These are phyloP conservation scores for Tetracladium marchalianum DNA, from an alignment of 495 filamentous ascomycete genomes.

Conservation along the genomic window DNA sequence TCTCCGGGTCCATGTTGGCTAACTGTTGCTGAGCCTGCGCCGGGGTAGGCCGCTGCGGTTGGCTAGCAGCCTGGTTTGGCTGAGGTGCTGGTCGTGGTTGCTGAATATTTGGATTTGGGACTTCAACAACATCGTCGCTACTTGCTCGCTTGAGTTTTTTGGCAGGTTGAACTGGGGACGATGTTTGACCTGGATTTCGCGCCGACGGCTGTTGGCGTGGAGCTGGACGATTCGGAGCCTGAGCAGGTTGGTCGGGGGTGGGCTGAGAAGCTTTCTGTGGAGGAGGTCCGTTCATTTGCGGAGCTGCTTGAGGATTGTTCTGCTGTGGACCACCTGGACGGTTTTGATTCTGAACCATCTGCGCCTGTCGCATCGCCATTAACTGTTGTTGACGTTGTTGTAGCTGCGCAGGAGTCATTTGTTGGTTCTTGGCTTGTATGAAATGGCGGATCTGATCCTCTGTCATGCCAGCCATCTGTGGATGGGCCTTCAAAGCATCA, in stretches of 20 bases:
- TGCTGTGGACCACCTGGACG: background rate
- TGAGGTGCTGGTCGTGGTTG: constrained; percentile 13
- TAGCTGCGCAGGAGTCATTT: constrained; percentile 17
- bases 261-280: background rate
- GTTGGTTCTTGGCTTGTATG: constrained; percentile 21
- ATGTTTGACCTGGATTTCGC: constrained; percentile 13
- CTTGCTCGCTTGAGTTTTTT: constrained; percentile 47
- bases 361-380: constrained; percentile 17
- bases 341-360: constrained; percentile 10
- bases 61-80: constrained; percentile 2
- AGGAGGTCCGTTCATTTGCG: constrained; percentile 1
- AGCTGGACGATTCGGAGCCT: constrained; percentile 5
- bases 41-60: constrained; percentile 19
- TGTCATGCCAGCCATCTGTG: constrained; percentile 27
- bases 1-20: constrained; percentile 36
- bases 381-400: constrained; percentile 28
- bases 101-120: constrained; percentile 36
- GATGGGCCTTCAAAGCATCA: constrained; percentile 28
- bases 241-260: constrained; percentile 2
- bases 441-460: constrained; percentile 47
- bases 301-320: background rate
- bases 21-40: constrained; percentile 42
- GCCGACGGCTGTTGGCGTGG: constrained; percentile 1
- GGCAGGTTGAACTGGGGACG: constrained; percentile 14
- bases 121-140: constrained; percentile 53